Evolutionary conservation across 768 basidiomycete species (phyloP).

Genomic region (Mycena capillaripes): DNA sequence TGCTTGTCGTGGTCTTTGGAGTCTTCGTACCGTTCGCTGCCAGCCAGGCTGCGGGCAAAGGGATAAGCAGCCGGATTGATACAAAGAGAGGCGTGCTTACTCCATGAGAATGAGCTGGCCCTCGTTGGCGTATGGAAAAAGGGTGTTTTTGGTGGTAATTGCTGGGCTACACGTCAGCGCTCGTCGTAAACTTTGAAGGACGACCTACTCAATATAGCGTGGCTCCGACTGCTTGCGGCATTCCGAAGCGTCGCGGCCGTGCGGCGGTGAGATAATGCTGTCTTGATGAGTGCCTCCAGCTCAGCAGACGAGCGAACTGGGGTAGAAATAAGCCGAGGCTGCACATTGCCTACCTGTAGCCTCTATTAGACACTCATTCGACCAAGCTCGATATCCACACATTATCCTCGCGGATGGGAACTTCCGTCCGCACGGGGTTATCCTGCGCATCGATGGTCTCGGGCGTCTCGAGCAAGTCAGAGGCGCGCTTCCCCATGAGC

Average conservation of each 20-base stretch:
- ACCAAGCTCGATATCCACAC: conserved; percentile 23
- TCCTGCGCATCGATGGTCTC: conserved; percentile 40
- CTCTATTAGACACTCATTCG: neutral
- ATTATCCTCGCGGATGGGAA: conserved; percentile 48
- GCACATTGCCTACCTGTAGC: conserved; percentile 42
- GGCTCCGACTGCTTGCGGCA: conserved; percentile 48
- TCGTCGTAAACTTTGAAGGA: neutral
- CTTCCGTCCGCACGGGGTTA: conserved; percentile 41
- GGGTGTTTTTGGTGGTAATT: conserved; percentile 47
- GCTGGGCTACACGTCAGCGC: conserved; percentile 31
- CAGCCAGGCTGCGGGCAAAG: conserved; percentile 43
- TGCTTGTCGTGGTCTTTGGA: conserved; percentile 49
- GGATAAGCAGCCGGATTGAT: neutral
- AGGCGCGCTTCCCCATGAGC: conserved; percentile 46
- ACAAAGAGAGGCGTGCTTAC: conserved; percentile 27
- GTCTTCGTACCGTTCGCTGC: conserved; percentile 53
- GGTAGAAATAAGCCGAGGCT: conserved; percentile 43
- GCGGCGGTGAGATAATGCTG: conserved; percentile 43
- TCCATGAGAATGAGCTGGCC: conserved; percentile 52
- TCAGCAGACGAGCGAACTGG: conserved; percentile 44
- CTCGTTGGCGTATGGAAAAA: conserved; percentile 49
- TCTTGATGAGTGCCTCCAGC: conserved; percentile 46
- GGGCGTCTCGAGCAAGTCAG: conserved; percentile 45
- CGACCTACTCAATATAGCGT: conserved; percentile 39
- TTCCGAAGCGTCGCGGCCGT: conserved; percentile 46